A percentile compares a stretch with the other conserved stretches of the same genome.
Evolutionary conservation across 352 stramenopile genomes (phyloP).

Genomic region (Plasmopara muralis): DNA sequence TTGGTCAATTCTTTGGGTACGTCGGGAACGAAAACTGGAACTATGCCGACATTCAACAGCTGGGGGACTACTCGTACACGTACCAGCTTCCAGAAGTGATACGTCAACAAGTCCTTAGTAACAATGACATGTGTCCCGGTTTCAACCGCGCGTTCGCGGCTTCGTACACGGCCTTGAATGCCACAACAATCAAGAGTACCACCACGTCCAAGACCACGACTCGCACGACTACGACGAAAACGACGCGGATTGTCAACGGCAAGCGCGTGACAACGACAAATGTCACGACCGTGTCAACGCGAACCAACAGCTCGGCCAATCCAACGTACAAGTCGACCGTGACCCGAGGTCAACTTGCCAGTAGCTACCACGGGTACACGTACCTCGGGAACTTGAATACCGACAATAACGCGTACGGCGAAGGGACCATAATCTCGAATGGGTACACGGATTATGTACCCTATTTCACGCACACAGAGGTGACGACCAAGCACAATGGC

Average conservation of each 20-base stretch:
- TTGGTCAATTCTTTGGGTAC: constrained; percentile 59
- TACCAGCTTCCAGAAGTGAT: constrained; percentile 59
- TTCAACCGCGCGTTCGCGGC: constrained; percentile 41
- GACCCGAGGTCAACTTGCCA: constrained; percentile 25
- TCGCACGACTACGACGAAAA: constrained; percentile 37
- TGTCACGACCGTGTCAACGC: constrained; percentile 32
- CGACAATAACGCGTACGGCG: constrained; percentile 22
- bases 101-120: constrained; percentile 54
- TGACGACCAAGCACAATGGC: constrained; percentile 52
- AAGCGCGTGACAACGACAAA: constrained; percentile 52
- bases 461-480: constrained; percentile 32
- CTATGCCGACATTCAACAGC: constrained; percentile 50
- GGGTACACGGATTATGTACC: constrained; percentile 43
- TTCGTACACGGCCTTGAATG: constrained; percentile 32
- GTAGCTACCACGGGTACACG: constrained; percentile 30
- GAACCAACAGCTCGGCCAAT: constrained; percentile 28
- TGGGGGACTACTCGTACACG: constrained; percentile 69
- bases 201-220: constrained; percentile 40
- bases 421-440: constrained; percentile 35
- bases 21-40: constrained; percentile 52
- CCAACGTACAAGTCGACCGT: constrained; percentile 27
- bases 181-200: constrained; percentile 31
- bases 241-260: constrained; percentile 41
- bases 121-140: constrained; percentile 55
- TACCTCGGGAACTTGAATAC: constrained; percentile 44